phyloP scores from a whole-genome alignment of 768 basidiomycete genomes.

The Pisolithus marmoratus region DNA sequence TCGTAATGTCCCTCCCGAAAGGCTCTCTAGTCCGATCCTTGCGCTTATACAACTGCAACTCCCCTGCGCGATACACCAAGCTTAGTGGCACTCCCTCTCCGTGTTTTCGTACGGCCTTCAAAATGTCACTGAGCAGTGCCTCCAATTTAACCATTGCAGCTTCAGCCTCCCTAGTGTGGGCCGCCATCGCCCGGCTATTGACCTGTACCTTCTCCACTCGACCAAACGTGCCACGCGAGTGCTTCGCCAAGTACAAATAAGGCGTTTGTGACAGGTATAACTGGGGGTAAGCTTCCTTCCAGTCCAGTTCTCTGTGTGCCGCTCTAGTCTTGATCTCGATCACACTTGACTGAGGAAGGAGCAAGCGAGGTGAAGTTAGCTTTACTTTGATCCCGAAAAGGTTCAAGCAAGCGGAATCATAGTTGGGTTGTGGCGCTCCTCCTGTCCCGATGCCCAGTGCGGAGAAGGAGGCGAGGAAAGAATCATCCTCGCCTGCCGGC shows the following conservation, averaged over 20 bases:
- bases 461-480: conserved; percentile 23
- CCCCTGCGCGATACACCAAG: conserved; percentile 42
- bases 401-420: not conserved
- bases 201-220: conserved; percentile 42
- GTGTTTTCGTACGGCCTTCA: conserved; percentile 43
- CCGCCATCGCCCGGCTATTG: conserved; percentile 22
- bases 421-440: not conserved
- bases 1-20: conserved; percentile 14
- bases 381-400: conserved; percentile 14
- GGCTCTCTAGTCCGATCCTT: conserved; percentile 21
- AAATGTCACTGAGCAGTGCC: conserved; percentile 31
- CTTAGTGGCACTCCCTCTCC: conserved; percentile 49
- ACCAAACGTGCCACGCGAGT: conserved; percentile 48
- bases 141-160: conserved; percentile 21
- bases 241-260: conserved; percentile 54
- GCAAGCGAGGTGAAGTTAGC: conserved; percentile 18
- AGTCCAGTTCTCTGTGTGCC: conserved; percentile 34
- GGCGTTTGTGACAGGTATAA: conserved; percentile 65
- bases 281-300: conserved; percentile 60
- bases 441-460: conserved; percentile 13
- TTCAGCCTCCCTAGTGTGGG: conserved; percentile 16
- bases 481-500: conserved; percentile 12
- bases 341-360: conserved; percentile 31
- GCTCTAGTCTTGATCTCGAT: conserved; percentile 33
- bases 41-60: conserved; percentile 47